These are phyloP conservation scores for Cordyceps javanica DNA, from an alignment of 2,329 filamentous ascomycete species.

Conservation along the genomic window DNA sequence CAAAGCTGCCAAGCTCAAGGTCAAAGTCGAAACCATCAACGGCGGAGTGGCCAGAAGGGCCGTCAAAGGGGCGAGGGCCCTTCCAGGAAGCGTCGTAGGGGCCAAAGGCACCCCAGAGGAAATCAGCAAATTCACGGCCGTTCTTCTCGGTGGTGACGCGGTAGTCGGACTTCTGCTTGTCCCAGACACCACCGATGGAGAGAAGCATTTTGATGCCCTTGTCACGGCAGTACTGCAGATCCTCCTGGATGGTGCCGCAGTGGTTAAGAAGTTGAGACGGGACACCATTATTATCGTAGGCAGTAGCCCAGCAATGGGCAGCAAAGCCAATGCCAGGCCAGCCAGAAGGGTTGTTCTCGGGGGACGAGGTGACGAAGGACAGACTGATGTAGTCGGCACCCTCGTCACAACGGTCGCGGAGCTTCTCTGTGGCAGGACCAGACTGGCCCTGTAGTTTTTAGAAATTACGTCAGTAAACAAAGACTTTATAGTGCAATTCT, in stretches of 20 bases:
- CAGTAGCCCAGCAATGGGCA: conserved; percentile 30
- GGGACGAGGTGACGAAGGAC: conserved; percentile 32
- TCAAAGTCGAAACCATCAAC: conserved; percentile 41
- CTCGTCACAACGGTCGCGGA: conserved; percentile 30
- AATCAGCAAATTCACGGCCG: conserved; percentile 31
- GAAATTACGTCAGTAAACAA: neutral
- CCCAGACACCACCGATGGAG: conserved; percentile 32
- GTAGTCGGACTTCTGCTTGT: conserved; percentile 25
- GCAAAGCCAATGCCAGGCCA: conserved; percentile 36
- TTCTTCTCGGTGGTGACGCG: conserved; percentile 24
- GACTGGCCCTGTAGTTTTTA: conserved; percentile 28
- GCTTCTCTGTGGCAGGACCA: conserved; percentile 21
- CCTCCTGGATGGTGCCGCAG: conserved; percentile 30
- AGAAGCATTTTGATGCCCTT: conserved; percentile 38
- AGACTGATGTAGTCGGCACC: conserved; percentile 33
- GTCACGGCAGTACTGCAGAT: conserved; percentile 35
- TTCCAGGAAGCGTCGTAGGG: conserved; percentile 26
- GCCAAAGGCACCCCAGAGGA: conserved; percentile 34
- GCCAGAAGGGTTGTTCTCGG: conserved; percentile 27
- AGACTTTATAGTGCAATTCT: neutral
- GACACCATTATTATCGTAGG: conserved; percentile 18
- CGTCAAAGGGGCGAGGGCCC: conserved; percentile 35
- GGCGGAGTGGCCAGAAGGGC: conserved; percentile 19
- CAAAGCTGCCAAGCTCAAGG: conserved; percentile 25
- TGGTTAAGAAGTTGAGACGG: conserved; percentile 27